Conservation (phyloP, 305 asterid species). For the Fraxinus platypoda region DNA sequence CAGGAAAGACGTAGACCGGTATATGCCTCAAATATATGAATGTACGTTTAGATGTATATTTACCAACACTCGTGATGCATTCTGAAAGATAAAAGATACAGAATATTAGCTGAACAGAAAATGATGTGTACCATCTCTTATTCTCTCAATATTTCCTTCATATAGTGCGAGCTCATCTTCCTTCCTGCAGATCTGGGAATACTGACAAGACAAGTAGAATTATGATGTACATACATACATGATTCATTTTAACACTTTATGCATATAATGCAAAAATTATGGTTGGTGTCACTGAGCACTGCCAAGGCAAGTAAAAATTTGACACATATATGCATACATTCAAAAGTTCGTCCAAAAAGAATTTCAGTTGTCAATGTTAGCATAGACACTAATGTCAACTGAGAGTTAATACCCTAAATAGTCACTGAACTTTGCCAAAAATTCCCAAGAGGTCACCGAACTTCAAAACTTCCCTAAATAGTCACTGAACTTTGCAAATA, state of each 20-base stretch:
- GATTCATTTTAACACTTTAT: not conserved
- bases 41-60: not conserved
- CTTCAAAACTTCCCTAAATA: too few relatives aligned
- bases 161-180: constrained; percentile 37
- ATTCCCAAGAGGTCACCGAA: too few relatives aligned
- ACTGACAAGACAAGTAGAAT: constrained; percentile 27
- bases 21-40: not conserved
- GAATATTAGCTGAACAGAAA: not conserved
- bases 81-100: not conserved
- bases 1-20: not conserved
- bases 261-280: not conserved
- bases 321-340: not conserved
- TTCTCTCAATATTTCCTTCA: constrained; percentile 32
- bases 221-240: not conserved
- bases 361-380: not conserved
- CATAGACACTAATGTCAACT: not conserved
- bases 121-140: constrained; percentile 33
- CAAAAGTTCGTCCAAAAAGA: not conserved
- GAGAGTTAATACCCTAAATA: too few relatives aligned
- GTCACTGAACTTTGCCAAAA: too few relatives aligned
- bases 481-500: too few relatives aligned
- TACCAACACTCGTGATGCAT: not conserved
- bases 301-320: not conserved
- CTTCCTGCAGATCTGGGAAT: constrained; percentile 26
- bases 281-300: not conserved